These are phyloP conservation scores for Quercus rubra DNA, from an alignment of 306 rosid genomes.

Conservation along the genomic window DNA sequence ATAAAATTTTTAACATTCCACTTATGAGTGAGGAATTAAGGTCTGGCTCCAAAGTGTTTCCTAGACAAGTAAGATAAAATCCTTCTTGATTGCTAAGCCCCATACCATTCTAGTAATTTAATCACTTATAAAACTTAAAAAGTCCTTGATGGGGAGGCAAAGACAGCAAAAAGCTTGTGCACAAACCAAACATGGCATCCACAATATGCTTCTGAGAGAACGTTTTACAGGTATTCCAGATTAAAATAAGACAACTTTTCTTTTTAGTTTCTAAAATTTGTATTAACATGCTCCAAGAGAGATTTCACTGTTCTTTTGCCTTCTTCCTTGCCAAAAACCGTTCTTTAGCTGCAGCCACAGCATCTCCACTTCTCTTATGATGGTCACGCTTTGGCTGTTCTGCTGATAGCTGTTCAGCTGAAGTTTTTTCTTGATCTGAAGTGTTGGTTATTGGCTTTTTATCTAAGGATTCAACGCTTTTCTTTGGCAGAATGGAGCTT, in stretches of 20 bases:
- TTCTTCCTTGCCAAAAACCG: conserved; percentile 79
- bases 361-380: conserved; percentile 78
- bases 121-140: neutral
- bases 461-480: conserved; percentile 26
- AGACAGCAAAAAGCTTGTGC: neutral
- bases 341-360: conserved; percentile 73
- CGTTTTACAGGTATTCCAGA: neutral
- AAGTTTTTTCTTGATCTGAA: conserved; percentile 17
- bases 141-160: neutral
- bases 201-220: neutral
- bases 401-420: conserved; percentile 1
- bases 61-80: neutral
- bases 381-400: conserved; percentile 48
- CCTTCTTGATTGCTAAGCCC: neutral
- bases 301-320: conserved; percentile 46
- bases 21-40: neutral
- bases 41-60: neutral
- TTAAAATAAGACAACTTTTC: neutral
- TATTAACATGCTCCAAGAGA: neutral
- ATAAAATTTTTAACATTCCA: neutral
- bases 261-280: neutral
- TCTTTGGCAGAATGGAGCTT: conserved; percentile 24
- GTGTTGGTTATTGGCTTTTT: conserved; percentile 14
- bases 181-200: neutral
- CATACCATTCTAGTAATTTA: neutral